A percentile compares a stretch with the other conserved stretches of the same genome.
phyloP scores from a whole-genome alignment of 2,329 filamentous ascomycete species.

The Madurella fahalii region DNA sequence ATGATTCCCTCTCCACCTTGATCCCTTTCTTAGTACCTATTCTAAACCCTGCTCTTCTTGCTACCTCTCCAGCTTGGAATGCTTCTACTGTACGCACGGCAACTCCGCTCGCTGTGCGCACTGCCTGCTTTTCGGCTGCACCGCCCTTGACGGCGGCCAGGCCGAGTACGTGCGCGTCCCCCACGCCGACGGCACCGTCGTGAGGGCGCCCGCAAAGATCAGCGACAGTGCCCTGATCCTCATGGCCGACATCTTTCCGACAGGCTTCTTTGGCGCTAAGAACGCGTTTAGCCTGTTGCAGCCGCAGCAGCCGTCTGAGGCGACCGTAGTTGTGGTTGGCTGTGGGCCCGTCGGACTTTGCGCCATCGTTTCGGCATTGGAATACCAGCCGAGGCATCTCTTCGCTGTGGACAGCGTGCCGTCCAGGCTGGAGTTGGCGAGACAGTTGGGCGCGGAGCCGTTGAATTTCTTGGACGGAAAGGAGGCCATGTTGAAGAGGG shows the following conservation, averaged over 20 bases:
- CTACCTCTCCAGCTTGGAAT: slow-evolving; percentile 50
- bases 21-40: neutral
- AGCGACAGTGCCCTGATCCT: slow-evolving; percentile 72
- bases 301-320: slow-evolving; percentile 52
- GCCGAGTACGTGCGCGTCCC: slow-evolving; percentile 81
- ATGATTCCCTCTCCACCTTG: too few species aligned
- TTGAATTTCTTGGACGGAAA: slow-evolving; percentile 68
- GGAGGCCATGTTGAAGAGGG: slow-evolving; percentile 60
- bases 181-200: slow-evolving; percentile 73
- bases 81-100: slow-evolving; percentile 79
- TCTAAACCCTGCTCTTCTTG: neutral
- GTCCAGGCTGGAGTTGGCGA: slow-evolving; percentile 68
- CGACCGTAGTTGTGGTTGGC: slow-evolving; percentile 74
- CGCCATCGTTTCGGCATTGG: slow-evolving; percentile 71
- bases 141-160: slow-evolving; percentile 69
- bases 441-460: slow-evolving; percentile 71
- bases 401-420: slow-evolving; percentile 78
- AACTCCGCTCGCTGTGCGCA: slow-evolving; percentile 74
- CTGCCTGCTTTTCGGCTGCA: slow-evolving; percentile 65
- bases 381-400: slow-evolving; percentile 69
- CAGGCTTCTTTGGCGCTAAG: slow-evolving; percentile 75
- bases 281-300: slow-evolving; percentile 67
- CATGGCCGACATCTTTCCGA: slow-evolving; percentile 92
- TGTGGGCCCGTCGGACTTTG: slow-evolving; percentile 85
- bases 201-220: slow-evolving; percentile 67